A percentile compares a stretch with the other conserved stretches of the same genome.
Evolutionary conservation across 2,329 filamentous ascomycete genomes (phyloP).

Genomic region (Alternaria viburni): DNA sequence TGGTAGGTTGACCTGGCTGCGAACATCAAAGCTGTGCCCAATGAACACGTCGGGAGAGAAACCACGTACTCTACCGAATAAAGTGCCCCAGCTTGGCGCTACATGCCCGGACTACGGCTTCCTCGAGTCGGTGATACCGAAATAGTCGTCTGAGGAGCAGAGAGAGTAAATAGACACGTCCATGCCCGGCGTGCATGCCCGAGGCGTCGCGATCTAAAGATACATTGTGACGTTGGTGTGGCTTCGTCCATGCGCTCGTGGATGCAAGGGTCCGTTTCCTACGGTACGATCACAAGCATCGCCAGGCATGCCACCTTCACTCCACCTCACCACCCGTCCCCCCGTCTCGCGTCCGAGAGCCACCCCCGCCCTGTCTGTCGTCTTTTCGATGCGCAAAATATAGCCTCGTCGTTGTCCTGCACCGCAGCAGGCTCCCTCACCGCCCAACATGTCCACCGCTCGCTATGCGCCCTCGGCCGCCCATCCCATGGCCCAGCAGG

Average conservation of each 20-base stretch:
- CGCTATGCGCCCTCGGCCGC: constrained; percentile 46
- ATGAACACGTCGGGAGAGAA: constrained; percentile 6
- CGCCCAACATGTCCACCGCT: constrained; percentile 48
- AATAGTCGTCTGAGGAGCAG: background rate
- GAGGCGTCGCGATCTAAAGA: background rate
- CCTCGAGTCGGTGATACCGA: background rate
- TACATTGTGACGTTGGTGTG: constrained; percentile 34
- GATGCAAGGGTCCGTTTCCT: constrained; percentile 14
- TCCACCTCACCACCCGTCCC: constrained; percentile 18
- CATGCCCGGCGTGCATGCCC: background rate
- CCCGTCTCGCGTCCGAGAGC: constrained; percentile 10
- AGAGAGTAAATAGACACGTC: background rate
- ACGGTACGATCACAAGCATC: constrained; percentile 15
- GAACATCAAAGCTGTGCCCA: constrained; percentile 6
- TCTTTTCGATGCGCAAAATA: constrained; percentile 40
- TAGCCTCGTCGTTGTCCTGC: constrained; percentile 40
- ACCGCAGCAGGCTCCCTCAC: constrained; percentile 41
- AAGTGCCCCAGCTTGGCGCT: constrained; percentile 6
- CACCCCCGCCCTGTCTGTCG: constrained; percentile 9
- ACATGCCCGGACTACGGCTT: background rate
- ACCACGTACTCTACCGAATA: constrained; percentile 5
- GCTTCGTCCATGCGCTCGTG: constrained; percentile 26
- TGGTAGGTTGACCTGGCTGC: constrained; percentile 4
- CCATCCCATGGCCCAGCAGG: constrained; percentile 44
- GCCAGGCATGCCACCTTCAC: constrained; percentile 16